Conservation (phyloP, 495 filamentous ascomycete genomes). For the Staphylotrichum tortipilum region DNA sequence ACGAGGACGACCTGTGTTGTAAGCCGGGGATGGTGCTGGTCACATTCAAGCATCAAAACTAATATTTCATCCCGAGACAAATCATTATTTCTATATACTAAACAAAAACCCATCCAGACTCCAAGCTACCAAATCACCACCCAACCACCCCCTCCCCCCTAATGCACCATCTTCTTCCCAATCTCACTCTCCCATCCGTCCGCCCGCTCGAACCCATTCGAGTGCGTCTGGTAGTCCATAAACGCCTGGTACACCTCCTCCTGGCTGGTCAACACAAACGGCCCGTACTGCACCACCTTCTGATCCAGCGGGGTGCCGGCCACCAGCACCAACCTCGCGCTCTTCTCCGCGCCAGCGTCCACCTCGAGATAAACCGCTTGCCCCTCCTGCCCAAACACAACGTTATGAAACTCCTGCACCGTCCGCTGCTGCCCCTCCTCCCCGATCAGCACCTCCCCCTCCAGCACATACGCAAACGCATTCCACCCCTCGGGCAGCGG, state of each 20-base stretch:
- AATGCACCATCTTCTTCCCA: conserved; percentile 56
- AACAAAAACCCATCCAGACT: no score
- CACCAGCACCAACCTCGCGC: conserved; percentile 66
- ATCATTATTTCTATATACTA: no score
- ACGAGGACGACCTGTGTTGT: no score
- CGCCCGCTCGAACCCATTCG: conserved; percentile 86
- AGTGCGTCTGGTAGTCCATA: conserved; percentile 72
- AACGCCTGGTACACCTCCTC: conserved; percentile 89
- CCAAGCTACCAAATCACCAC: not conserved
- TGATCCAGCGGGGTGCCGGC: conserved; percentile 85
- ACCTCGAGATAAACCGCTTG: conserved; percentile 65
- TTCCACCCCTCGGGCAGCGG: conserved; percentile 76
- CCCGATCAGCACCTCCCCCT: conserved; percentile 61
- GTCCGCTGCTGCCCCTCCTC: conserved; percentile 42
- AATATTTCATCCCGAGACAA: no score
- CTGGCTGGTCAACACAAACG: conserved; percentile 77
- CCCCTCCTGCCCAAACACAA: conserved; percentile 76
- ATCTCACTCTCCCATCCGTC: conserved; percentile 85
- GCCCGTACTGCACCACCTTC: conserved; percentile 90
- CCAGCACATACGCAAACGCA: conserved; percentile 75
- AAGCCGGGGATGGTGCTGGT: no score
- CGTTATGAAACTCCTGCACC: conserved; percentile 73
- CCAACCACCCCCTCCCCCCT: not conserved
- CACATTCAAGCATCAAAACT: no score
- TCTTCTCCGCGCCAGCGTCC: conserved; percentile 55